Base-by-base conservation (phyloP, 208 protist genomes). In the Wallacemonas sp. region DNA sequence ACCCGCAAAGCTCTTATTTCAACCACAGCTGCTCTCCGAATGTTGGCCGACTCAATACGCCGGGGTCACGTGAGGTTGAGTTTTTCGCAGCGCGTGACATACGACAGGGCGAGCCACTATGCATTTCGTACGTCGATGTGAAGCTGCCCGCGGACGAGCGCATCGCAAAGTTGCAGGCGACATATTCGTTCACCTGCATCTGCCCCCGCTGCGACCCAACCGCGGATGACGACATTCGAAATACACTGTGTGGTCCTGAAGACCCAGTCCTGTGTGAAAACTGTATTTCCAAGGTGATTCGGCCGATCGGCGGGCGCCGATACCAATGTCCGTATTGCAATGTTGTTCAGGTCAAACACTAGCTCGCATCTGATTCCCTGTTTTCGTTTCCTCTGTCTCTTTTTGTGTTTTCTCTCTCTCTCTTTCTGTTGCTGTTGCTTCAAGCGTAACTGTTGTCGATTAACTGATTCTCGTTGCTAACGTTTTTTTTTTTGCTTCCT, bases 1-100 rank as follows among this genome's bases (percentile, higher is more conserved):
- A 71, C 30, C 72, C 68, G 5, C 63, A 78, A 33, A 76, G 70
- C 48, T 82, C 74, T 0, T 83, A 72, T 61, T 87, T 83, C 34
- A 73, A 81, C 61, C 74, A 83, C 55, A 81, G 64, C 41, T 83
- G 81, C 29, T 56, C 74, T 11, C 70, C 69, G 11, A 83, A 81
- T 27, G 54, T 78, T 27, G 74, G 69, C 0, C 64, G 74, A 23
- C 27, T 72, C 36, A 73, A 81, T 46, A n/a, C 61, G 0, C 43
- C 62, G 21, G 29, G 52, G 4, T 67, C 61, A 8, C 26, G 66
- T 11, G n/a, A 67, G 0, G 65, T 76, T 27, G 47, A 66, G 19
- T 72, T 83, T 44, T 82, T 84, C 41, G 52, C 74, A 4, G 65
- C 66, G 0, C 21, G 73, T 14, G 52, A 68, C 27, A 46, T 76